Evolutionary conservation across 495 filamentous ascomycete genomes (phyloP).

Genomic region (Emericellopsis terricola): DNA sequence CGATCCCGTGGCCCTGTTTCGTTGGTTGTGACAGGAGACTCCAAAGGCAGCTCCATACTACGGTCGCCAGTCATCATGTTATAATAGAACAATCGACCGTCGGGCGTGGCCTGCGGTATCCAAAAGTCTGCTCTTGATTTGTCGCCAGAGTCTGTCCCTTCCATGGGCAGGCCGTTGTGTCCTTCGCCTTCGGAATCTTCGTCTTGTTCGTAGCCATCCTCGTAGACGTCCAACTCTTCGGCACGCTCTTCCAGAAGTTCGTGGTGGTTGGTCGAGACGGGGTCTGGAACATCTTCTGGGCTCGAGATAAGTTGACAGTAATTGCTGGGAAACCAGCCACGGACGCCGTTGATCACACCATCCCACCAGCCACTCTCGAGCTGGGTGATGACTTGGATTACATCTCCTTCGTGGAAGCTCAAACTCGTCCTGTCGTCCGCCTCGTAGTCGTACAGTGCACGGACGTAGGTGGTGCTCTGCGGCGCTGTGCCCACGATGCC

Average conservation of each 20-base stretch:
- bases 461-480: constrained; percentile 71
- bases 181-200: constrained; percentile 45
- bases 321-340: constrained; percentile 98
- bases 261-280: constrained; percentile 37
- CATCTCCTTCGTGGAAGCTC: constrained; percentile 86
- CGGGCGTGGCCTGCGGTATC: constrained; percentile 93
- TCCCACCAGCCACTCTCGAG: constrained; percentile 99
- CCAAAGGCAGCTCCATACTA: constrained; percentile 82
- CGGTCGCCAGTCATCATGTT: constrained; percentile 90
- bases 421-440: constrained; percentile 92
- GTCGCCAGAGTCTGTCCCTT: constrained; percentile 44
- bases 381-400: constrained; percentile 95
- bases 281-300: constrained; percentile 41
- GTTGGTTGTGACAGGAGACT: constrained; percentile 62
- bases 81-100: constrained; percentile 92
- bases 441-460: constrained; percentile 92
- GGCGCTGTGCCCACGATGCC: constrained; percentile 53
- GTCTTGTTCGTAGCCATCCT: constrained; percentile 33
- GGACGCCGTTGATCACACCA: constrained; percentile 79
- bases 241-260: constrained; percentile 53
- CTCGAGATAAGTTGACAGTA: constrained; percentile 78
- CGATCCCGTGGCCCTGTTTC: constrained; percentile 79
- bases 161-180: constrained; percentile 44
- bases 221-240: constrained; percentile 29
- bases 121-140: constrained; percentile 89